These are phyloP conservation scores for Telopea speciosissima DNA, from an alignment of 177 flowering plant genomes.

Conservation along the genomic window DNA sequence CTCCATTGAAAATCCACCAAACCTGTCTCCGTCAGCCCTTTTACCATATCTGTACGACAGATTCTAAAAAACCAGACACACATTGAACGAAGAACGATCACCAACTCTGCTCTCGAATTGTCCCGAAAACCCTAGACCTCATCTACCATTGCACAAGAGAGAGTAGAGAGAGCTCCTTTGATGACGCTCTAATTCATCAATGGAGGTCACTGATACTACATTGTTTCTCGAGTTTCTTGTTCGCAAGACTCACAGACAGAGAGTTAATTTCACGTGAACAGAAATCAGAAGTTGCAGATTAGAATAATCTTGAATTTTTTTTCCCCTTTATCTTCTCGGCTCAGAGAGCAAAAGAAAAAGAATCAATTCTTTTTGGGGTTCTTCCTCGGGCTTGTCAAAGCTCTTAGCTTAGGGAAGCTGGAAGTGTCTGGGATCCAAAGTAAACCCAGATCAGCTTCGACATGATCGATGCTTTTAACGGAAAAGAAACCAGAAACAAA, in stretches of 20 bases:
- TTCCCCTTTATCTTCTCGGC: no score
- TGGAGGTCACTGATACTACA: slow-evolving; percentile 2
- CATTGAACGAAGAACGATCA: background rate
- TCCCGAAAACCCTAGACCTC: slow-evolving; percentile 7
- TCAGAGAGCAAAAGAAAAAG: background rate
- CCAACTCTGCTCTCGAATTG: background rate
- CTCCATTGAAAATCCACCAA: slow-evolving; percentile 3
- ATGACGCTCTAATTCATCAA: slow-evolving; percentile 10
- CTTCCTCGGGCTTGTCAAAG: slow-evolving; percentile 26
- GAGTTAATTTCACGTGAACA: slow-evolving; percentile 34
- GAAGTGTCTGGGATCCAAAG: slow-evolving; percentile 15
- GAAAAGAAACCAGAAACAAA: background rate
- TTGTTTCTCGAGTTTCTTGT: slow-evolving; percentile 9
- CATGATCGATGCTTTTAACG: background rate
- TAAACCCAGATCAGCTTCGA: slow-evolving; percentile 4
- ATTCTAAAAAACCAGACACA: background rate
- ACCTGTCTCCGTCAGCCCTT: background rate
- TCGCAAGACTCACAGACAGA: slow-evolving; percentile 25
- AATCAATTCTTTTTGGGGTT: background rate
- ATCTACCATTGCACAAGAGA: background rate
- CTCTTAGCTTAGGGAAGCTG: background rate
- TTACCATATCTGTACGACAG: background rate
- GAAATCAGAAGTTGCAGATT: slow-evolving; percentile 27
- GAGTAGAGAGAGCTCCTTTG: slow-evolving; percentile 1
- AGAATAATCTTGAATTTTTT: background rate